These are phyloP conservation scores for Leccinum uliginosum DNA, from an alignment of 768 basidiomycete genomes.

Conservation along the genomic window DNA sequence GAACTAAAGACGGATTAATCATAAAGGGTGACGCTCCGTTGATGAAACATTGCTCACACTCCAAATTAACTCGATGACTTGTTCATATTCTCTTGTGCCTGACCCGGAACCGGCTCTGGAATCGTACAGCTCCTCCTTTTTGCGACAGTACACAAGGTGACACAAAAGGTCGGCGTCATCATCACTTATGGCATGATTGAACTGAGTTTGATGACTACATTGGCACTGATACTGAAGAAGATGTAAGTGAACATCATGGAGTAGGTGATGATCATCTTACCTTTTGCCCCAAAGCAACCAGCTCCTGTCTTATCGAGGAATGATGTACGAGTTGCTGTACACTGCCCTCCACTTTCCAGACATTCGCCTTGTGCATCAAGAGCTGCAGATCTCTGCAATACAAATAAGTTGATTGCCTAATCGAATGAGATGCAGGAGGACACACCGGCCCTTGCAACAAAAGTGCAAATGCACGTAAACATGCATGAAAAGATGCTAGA, in stretches of 20 bases:
- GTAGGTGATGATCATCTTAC: slow-evolving; percentile 4
- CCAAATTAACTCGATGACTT: slow-evolving; percentile 23
- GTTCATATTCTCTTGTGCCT: slow-evolving; percentile 9
- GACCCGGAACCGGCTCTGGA: not conserved
- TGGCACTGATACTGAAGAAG: slow-evolving; percentile 1
- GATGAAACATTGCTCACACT: slow-evolving; percentile 9
- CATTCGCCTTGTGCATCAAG: slow-evolving; percentile 2
- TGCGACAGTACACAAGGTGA: slow-evolving; percentile 19
- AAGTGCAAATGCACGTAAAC: slow-evolving; percentile 19
- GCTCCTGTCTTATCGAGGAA: slow-evolving; percentile 10
- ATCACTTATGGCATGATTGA: not conserved
- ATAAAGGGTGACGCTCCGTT: not conserved
- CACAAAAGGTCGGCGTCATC: slow-evolving; percentile 17
- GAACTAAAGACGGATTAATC: slow-evolving; percentile 7
- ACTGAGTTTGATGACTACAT: slow-evolving; percentile 13
- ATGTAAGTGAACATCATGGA: not conserved
- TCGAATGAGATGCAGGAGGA: not conserved
- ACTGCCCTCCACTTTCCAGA: slow-evolving; percentile 14
- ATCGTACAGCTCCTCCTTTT: slow-evolving; percentile 11
- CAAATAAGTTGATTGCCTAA: not conserved
- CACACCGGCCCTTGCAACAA: slow-evolving; percentile 14
- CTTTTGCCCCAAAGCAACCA: slow-evolving; percentile 3
- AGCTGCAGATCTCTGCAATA: slow-evolving; percentile 6
- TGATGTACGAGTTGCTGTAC: slow-evolving; percentile 17
- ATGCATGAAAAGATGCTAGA: slow-evolving; percentile 23